Percentiles rank a stretch among this genome's conserved stretches.
These are phyloP conservation scores for Exserohilum turcica DNA, from an alignment of 2,329 filamentous ascomycete species.

Conservation along the genomic window DNA sequence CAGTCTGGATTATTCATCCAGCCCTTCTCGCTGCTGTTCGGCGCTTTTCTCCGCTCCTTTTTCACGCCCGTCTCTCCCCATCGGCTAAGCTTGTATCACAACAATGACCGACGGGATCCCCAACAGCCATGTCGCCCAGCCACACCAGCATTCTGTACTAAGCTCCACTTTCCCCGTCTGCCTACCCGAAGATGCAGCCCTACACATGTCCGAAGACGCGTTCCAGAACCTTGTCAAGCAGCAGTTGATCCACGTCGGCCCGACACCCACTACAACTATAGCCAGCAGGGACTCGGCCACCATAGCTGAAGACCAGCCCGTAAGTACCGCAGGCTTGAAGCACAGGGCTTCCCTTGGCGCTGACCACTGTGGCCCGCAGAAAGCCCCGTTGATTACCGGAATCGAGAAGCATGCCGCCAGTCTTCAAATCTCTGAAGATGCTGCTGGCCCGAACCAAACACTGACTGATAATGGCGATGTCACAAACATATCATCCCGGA, in stretches of 20 bases:
- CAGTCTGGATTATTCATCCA: background rate
- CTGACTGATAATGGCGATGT: slow-evolving; percentile 60
- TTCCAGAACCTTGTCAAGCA: slow-evolving; percentile 24
- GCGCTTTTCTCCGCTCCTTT: too few relatives aligned
- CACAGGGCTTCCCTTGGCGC: slow-evolving; percentile 14
- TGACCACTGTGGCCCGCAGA: slow-evolving; percentile 17
- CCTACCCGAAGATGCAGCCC: slow-evolving; percentile 21
- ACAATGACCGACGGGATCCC: slow-evolving; percentile 7
- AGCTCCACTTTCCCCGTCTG: slow-evolving; percentile 32
- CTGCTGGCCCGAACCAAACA: slow-evolving; percentile 51
- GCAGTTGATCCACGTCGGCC: background rate
- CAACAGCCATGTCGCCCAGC: background rate
- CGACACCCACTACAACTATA: slow-evolving; percentile 2
- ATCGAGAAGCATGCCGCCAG: slow-evolving; percentile 24
- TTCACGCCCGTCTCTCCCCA: too few relatives aligned
- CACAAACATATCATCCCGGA: slow-evolving; percentile 54
- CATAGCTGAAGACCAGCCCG: background rate
- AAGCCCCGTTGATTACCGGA: slow-evolving; percentile 28
- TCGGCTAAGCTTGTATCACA: background rate
- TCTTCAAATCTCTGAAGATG: slow-evolving; percentile 14
- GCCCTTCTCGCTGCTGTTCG: background rate
- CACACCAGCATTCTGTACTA: slow-evolving; percentile 21
- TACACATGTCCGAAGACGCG: slow-evolving; percentile 27
- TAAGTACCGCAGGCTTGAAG: slow-evolving; percentile 17
- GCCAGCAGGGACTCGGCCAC: background rate